Base-by-base conservation (phyloP, 768 basidiomycete genomes). In the Royoungia palumana region DNA sequence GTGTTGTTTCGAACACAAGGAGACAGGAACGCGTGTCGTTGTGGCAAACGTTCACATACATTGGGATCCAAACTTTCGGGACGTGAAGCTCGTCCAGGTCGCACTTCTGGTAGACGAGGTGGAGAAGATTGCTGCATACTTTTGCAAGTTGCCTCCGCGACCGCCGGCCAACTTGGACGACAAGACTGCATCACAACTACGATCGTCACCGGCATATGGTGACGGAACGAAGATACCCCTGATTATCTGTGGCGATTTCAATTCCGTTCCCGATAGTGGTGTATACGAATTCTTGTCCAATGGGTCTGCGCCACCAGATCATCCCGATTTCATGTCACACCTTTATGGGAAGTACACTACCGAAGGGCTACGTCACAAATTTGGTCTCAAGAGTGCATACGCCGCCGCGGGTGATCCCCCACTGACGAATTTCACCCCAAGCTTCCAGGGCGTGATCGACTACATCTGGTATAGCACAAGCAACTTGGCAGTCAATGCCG, bases 41-140 rank as follows among this genome's bases (percentile, higher is more conserved):
- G 79, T 97, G 45, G 87, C 87, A 34, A 97, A 98, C 65, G 81
- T 83, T 6, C 96, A 99, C 66, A 81, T 97, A 49, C 81, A 86
- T 58, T 98, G 95, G 95, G 89, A 97, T 65, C 90, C 88, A 12
- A 79, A 80, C 42, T 96, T 82, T 72, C 75, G 90, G 43, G 96
- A 99, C 66, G 96, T 99, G 72, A 99, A 99, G 72, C 82, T 99
- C 55, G 93, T 98, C 6, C 96, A 99, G 64, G 81, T 79, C n/a
- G 94, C 92, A 5, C 76, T 98, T 54, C 74, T 98, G 41, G 73
- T 96, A 51, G 95, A 97, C 51, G 94, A 97, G 67, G 71, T 96
- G 17, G 89, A 93, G 73, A 95, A 94, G 78, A 83, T 91, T 44
- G 87, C 87, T 2, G 76, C 81, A 46, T 81, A 79, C 60, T 97